Base-by-base conservation (phyloP, 2,329 filamentous ascomycete genomes). In the Diaporthe sp. region DNA sequence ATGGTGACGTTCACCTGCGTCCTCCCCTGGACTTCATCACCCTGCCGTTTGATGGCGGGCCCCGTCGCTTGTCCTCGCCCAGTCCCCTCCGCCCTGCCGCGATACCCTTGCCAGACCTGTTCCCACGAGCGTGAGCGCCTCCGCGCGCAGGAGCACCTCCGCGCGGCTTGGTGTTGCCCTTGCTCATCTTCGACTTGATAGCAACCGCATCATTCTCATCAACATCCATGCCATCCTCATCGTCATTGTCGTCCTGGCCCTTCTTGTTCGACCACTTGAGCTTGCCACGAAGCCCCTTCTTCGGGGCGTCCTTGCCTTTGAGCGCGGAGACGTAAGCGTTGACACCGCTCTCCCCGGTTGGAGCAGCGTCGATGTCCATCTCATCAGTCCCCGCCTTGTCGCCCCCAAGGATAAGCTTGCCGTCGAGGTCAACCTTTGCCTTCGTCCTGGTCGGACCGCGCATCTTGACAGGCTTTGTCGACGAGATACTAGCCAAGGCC, bases 401-500 rank as follows among this genome's bases (percentile, higher is more conserved):
- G 62, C 87, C 87, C 79, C 92, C 93, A 72, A 97, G 88, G 78
- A 97, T 90, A 57, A 97, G 90, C 85, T 96, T 97, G 77, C 95
- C 95, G 82, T 97, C 94, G 67, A 93, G 84, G 80, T 97, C 92
- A 19, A 88, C 88, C 87, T 91, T 94, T 72, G 92, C 92, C 84
- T 93, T 94, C 71, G 87, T 89, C 82, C 89, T 91, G 57, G 85
- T 90, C 72, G 87, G 87, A 80, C 89, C 88, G 82, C 90, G 90
- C 79, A 90, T 84, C 82, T 92, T 93, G 73, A 90, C 85, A 4
- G 96, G 96, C 84, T 95, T 96, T 15, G 95, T 98, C 7, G 94
- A 95, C 3, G 96, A 98, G 81, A 99, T 98, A 83, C 95, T 97
- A 72, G 95, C 96, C 57, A 99, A 90, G 12, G 96, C 95, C 82